Evolutionary conservation across 192 early-diverging fungal species (phyloP), one percentile per base, ranked within the genome.

Genomic region (Chytriomyces sp.): DNA sequence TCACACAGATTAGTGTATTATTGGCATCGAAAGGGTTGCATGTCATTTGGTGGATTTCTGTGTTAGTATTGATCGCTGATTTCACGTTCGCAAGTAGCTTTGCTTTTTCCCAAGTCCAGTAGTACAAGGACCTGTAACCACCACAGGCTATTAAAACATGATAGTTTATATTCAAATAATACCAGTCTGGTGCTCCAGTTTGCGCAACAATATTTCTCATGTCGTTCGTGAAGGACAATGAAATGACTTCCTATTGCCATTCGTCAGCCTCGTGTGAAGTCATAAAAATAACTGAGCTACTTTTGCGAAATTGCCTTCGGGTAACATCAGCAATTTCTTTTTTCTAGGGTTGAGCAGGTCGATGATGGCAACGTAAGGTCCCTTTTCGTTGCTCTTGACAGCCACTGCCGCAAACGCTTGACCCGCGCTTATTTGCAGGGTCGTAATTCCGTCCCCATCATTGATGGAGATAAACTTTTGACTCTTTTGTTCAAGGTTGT

Each of bases 101-200:
- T 53, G 74, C 63, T 59, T 88, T 88, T 54, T 88, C 84, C 75
- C 78, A 82, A 19, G 64, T 61, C 86, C 86, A 88, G 19, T 80
- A 73, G 57, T 81, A 84, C 25, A 88, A 41, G 28, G 55, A 62
- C 83, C 85, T 84, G 44, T 33, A 34, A 32, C 19, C 37, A 52
- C 58, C 49, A 38, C 3, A 39, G 17, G 17, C 14, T 0, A 52
- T 5, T 38, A 26, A 61, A 36, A 7, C 4, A 62, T 14, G 59
- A 44, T 5, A 5, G 12, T 52, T 30, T 7, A 25, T 37, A 2
- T 14, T 34, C 22, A 22, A 37, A n/a, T n/a, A n/a, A n/a, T 31
- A 74, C 74, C 74, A 78, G n/a, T 79, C 77, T 2, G 77, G 77
- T 4, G 59, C 75, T 4, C 73, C 69, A 65, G 73, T 37, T 58